A percentile compares a stretch with the other conserved stretches of the same genome.
Evolutionary conservation across 139 green algal species (phyloP).

Genomic region (Nannochloris sp.): DNA sequence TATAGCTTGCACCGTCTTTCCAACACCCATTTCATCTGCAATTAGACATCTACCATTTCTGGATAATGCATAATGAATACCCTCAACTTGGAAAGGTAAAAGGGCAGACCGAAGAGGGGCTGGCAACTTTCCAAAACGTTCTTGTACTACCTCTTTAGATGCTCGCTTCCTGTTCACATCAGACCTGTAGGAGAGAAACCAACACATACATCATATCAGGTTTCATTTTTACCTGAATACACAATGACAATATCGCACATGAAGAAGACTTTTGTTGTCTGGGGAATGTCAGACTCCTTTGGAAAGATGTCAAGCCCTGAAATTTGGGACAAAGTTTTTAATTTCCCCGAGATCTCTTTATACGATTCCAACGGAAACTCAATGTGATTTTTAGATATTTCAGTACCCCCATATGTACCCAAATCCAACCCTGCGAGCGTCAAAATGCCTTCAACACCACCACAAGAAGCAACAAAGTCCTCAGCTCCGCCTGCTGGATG

Average conservation of each 20-base stretch:
- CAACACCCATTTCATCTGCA: constrained; percentile 92
- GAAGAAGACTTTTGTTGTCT: background rate
- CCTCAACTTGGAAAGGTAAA: constrained; percentile 52
- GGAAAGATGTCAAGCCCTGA: background rate
- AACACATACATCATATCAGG: background rate
- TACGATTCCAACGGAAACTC: background rate
- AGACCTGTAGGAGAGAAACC: background rate
- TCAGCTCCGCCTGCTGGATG: constrained; percentile 39
- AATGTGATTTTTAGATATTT: background rate
- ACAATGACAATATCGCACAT: background rate
- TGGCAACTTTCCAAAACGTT: constrained; percentile 37
- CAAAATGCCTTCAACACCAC: constrained; percentile 49
- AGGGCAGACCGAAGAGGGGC: constrained; percentile 34
- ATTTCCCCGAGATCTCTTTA: background rate
- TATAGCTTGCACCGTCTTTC: constrained; percentile 89
- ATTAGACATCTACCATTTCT: constrained; percentile 66
- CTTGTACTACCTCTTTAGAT: constrained; percentile 30
- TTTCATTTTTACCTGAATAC: too few species aligned
- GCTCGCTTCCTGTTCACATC: background rate
- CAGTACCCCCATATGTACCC: background rate
- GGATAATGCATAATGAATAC: constrained; percentile 68
- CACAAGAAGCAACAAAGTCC: constrained; percentile 38
- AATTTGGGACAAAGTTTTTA: background rate
- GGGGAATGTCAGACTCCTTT: background rate
- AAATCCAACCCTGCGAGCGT: constrained; percentile 24